Evolutionary conservation across 139 green algal species (phyloP).

Genomic region (Zygnema circumcarinatum): DNA sequence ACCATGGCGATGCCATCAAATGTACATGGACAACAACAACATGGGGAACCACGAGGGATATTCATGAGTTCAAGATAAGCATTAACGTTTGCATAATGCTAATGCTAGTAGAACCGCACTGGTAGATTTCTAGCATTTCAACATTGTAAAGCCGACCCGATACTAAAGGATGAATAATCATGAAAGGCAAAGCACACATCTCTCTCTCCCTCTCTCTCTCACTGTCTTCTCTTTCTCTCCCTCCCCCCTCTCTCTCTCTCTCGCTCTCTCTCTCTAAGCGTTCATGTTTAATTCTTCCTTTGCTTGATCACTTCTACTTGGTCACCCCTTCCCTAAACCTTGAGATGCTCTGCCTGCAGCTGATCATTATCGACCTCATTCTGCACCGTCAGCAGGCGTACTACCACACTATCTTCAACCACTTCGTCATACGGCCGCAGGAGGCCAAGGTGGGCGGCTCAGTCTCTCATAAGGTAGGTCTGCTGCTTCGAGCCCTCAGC

Average conservation of each 20-base stretch:
- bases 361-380: slow-evolving; percentile 16
- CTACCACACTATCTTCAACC: neutral
- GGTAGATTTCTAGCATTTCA: too few species aligned
- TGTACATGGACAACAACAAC: neutral
- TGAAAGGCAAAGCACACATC: neutral
- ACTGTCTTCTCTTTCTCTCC: neutral
- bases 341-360: slow-evolving; percentile 1
- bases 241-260: too few species aligned
- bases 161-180: neutral
- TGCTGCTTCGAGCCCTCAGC: too few species aligned
- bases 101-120: too few species aligned
- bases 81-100: too few species aligned
- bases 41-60: too few species aligned
- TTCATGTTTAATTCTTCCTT: neutral
- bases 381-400: neutral
- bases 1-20: neutral
- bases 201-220: neutral
- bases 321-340: neutral
- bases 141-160: too few species aligned
- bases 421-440: neutral
- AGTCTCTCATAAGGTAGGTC: too few species aligned
- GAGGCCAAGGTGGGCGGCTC: neutral
- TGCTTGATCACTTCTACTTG: neutral
- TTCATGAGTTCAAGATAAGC: too few species aligned
- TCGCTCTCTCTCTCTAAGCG: too few species aligned